A percentile compares a stretch with the other conserved stretches of the same genome.
phyloP scores from a whole-genome alignment of 768 basidiomycete species.

The Tricholoma sp. region DNA sequence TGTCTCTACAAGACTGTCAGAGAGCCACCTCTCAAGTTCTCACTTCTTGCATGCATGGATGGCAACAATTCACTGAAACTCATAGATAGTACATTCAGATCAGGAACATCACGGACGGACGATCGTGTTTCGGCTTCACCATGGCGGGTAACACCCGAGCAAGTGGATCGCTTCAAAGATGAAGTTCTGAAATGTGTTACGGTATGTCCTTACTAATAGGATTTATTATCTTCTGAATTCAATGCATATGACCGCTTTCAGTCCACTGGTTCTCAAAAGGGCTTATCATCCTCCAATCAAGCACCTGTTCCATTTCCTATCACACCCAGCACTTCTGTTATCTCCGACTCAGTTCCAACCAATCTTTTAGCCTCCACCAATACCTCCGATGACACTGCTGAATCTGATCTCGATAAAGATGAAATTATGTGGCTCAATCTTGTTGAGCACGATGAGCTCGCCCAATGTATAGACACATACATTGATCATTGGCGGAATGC shows the following conservation, averaged over 20 bases:
- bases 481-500: constrained; percentile 8
- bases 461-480: constrained; percentile 9
- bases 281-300: not conserved
- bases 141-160: too few species aligned
- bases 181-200: too few species aligned
- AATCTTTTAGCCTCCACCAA: not conserved
- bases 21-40: too few species aligned
- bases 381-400: not conserved
- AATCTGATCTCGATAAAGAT: not conserved
- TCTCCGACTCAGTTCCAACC: not conserved
- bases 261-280: not conserved
- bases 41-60: too few species aligned
- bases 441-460: constrained; percentile 9
- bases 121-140: not conserved
- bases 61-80: too few species aligned
- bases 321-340: not conserved
- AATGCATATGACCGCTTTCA: not conserved
- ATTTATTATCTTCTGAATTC: not conserved
- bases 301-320: not conserved
- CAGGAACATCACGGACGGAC: too few species aligned
- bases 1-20: too few species aligned
- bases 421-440: constrained; percentile 16
- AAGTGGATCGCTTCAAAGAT: too few species aligned
- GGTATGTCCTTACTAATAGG: not conserved
- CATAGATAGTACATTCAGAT: too few species aligned